These are phyloP conservation scores for Arxiozyma slooffiae DNA, from an alignment of 1,139 yeast species.

Conservation along the genomic window DNA sequence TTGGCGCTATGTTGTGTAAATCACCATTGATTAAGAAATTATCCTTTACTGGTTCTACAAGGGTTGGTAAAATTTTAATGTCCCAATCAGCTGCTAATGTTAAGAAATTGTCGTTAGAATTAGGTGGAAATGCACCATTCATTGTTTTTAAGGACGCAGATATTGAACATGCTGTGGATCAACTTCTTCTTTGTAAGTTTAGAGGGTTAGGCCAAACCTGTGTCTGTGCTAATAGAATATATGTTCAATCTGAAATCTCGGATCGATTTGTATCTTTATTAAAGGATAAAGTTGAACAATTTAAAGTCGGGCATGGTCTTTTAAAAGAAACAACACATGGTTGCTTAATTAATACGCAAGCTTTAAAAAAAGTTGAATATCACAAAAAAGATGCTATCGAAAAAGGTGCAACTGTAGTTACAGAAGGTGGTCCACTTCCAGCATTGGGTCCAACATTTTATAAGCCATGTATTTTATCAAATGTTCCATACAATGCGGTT, in stretches of 20 bases:
- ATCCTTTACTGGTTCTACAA: slow-evolving; percentile 86
- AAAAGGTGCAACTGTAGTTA: slow-evolving; percentile 59
- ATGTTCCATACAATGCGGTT: slow-evolving; percentile 53
- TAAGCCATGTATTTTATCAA: slow-evolving; percentile 61
- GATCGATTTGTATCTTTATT: slow-evolving; percentile 47
- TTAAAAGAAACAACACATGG: slow-evolving; percentile 65
- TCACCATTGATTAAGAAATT: slow-evolving; percentile 60
- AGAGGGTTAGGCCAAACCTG: slow-evolving; percentile 76
- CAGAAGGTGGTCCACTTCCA: slow-evolving; percentile 55
- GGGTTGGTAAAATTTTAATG: slow-evolving; percentile 74
- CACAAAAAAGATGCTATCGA: slow-evolving; percentile 67
- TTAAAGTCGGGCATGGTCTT: slow-evolving; percentile 68
- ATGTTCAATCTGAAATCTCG: slow-evolving; percentile 53
- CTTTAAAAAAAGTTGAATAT: slow-evolving; percentile 56
- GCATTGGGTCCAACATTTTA: slow-evolving; percentile 70
- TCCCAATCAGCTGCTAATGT: slow-evolving; percentile 63
- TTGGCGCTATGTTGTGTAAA: slow-evolving; percentile 65
- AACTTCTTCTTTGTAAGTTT: slow-evolving; percentile 59
- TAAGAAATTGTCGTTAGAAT: slow-evolving; percentile 76
- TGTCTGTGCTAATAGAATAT: slow-evolving; percentile 70
- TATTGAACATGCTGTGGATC: slow-evolving; percentile 64
- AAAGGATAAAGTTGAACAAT: slow-evolving; percentile 43
- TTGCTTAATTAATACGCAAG: slow-evolving; percentile 61
- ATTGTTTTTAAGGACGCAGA: slow-evolving; percentile 81
- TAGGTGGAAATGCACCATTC: slow-evolving; percentile 93